These are phyloP conservation scores for Leishmania braziliensis DNA, from an alignment of 208 protist species.

Conservation along the genomic window DNA sequence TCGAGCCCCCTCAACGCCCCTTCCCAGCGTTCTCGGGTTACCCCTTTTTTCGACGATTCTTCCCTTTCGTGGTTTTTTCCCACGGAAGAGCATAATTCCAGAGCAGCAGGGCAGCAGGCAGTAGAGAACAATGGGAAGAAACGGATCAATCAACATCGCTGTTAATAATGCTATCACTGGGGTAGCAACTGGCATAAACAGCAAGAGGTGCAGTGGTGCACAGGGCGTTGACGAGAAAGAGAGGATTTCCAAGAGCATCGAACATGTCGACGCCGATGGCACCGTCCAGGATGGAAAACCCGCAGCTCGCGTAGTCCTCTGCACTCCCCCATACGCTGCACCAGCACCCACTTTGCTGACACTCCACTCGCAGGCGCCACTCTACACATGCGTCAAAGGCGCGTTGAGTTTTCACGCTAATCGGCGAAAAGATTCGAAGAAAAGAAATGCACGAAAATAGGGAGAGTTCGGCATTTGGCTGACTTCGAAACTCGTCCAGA, in stretches of 20 bases:
- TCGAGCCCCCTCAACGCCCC: neutral
- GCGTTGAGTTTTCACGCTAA: constrained; percentile 50
- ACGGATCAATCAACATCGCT: neutral
- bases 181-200: constrained; percentile 52
- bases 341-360: constrained; percentile 46
- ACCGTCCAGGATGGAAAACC: constrained; percentile 36
- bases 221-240: constrained; percentile 58
- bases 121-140: neutral
- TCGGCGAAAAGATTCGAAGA: constrained; percentile 55
- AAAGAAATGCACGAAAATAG: constrained; percentile 18
- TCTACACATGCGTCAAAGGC: constrained; percentile 37
- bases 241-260: constrained; percentile 46
- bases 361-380: constrained; percentile 46
- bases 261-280: constrained; percentile 62
- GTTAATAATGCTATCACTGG: constrained; percentile 32
- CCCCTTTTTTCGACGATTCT: neutral
- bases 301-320: constrained; percentile 47
- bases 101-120: neutral
- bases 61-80: neutral
- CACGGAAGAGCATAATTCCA: neutral
- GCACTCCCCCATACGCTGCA: constrained; percentile 71
- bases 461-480: neutral
- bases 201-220: constrained; percentile 35
- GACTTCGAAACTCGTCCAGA: neutral
- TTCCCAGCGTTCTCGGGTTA: neutral